These are phyloP conservation scores for Verticillium tricorpus DNA, from an alignment of 2,329 filamentous ascomycete genomes.

Conservation along the genomic window DNA sequence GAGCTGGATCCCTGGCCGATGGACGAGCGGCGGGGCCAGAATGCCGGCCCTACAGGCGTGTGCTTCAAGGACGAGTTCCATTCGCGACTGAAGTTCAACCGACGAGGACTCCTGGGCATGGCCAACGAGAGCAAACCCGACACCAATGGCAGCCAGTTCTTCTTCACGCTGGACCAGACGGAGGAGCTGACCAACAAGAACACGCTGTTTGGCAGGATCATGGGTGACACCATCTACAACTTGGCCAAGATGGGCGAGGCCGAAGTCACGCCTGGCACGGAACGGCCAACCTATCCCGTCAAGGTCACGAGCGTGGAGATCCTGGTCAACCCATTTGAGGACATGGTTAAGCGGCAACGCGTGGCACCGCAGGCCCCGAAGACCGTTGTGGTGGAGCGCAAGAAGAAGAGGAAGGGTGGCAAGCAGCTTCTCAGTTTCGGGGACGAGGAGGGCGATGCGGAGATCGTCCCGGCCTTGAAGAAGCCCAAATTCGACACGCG, in stretches of 20 bases:
- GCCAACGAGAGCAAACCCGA: conserved; percentile 76
- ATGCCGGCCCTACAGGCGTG: conserved; percentile 54
- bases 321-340: conserved; percentile 75
- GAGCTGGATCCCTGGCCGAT: conserved; percentile 70
- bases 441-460: conserved; percentile 60
- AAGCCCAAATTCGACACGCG: conserved; percentile 77
- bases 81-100: conserved; percentile 85
- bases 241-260: conserved; percentile 88
- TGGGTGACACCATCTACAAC: conserved; percentile 94
- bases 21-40: conserved; percentile 58
- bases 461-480: conserved; percentile 55
- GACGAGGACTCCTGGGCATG: conserved; percentile 90
- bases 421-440: conserved; percentile 79
- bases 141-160: conserved; percentile 95
- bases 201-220: conserved; percentile 88
- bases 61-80: conserved; percentile 84
- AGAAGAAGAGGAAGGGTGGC: conserved; percentile 68
- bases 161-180: conserved; percentile 82
- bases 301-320: conserved; percentile 73
- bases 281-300: conserved; percentile 81
- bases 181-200: conserved; percentile 86
- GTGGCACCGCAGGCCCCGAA: conserved; percentile 46
- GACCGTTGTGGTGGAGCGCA: conserved; percentile 41
- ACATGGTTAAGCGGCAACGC: conserved; percentile 67
- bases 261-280: conserved; percentile 72